Evolutionary conservation across 192 early-diverging fungal species (phyloP).

Genomic region (Umbelopsis sp.): DNA sequence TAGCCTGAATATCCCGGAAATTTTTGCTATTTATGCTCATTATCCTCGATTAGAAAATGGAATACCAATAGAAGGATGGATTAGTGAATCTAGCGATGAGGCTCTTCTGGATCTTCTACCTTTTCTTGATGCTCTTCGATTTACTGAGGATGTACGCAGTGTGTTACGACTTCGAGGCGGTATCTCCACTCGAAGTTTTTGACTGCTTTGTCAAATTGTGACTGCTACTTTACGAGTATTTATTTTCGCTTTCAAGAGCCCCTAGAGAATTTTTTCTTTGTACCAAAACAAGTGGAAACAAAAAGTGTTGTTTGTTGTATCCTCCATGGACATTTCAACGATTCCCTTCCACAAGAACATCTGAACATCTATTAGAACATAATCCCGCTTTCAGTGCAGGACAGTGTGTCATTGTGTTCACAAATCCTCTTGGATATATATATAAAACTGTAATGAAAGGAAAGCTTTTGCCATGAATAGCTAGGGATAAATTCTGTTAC

Average conservation of each 20-base stretch:
- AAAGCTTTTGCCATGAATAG: too few species aligned
- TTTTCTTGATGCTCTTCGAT: slow-evolving; percentile 86
- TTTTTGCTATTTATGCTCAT: slow-evolving; percentile 20
- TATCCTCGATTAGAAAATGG: slow-evolving; percentile 71
- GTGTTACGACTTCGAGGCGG: slow-evolving; percentile 58
- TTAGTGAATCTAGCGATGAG: slow-evolving; percentile 76
- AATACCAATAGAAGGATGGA: slow-evolving; percentile 89
- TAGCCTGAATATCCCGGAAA: background rate
- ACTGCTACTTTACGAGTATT: slow-evolving; percentile 1
- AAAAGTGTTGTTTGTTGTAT: slow-evolving; percentile 21
- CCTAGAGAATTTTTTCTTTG: slow-evolving; percentile 14
- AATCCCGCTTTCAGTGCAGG: slow-evolving; percentile 4
- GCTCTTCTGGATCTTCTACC: slow-evolving; percentile 84
- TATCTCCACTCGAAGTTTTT: slow-evolving; percentile 16
- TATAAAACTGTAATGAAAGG: background rate
- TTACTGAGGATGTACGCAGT: slow-evolving; percentile 82
- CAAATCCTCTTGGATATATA: background rate
- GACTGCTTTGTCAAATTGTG: slow-evolving; percentile 1
- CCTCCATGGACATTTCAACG: slow-evolving; percentile 17
- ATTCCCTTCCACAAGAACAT: slow-evolving; percentile 19
- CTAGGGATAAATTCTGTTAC: too few species aligned
- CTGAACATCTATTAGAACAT: slow-evolving; percentile 22
- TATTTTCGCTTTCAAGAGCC: background rate
- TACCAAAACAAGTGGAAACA: slow-evolving; percentile 20
- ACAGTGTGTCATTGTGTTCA: slow-evolving; percentile 16